These are phyloP conservation scores for Neonothopanus nambi DNA, from an alignment of 1,284 basidiomycete species.

Conservation along the genomic window DNA sequence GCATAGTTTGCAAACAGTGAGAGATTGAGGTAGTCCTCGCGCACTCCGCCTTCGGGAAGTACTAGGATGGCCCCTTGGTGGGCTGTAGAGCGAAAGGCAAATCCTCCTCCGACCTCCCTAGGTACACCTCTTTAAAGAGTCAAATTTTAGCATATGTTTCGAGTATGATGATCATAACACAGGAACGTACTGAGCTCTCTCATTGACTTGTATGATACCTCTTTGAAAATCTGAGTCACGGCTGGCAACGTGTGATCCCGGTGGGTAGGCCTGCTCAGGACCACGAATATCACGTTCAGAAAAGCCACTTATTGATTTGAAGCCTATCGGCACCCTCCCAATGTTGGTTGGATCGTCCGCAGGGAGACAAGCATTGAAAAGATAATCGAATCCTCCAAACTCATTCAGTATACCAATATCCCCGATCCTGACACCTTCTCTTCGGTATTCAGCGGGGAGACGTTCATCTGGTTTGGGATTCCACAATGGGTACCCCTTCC, in stretches of 20 bases:
- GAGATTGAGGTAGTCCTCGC: neutral
- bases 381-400: constrained; percentile 28
- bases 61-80: constrained; percentile 9
- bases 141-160: neutral
- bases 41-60: constrained; percentile 11
- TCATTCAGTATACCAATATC: constrained; percentile 32
- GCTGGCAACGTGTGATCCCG: neutral
- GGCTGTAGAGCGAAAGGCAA: neutral
- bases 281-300: neutral
- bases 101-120: neutral
- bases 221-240: neutral
- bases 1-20: constrained; percentile 7
- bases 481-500: constrained; percentile 31
- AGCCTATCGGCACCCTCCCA: constrained; percentile 25
- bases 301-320: constrained; percentile 16
- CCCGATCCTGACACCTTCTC: constrained; percentile 28
- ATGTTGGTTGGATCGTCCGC: constrained; percentile 25
- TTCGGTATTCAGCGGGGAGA: constrained; percentile 22
- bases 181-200: neutral
- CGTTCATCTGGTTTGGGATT: constrained; percentile 25
- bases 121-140: neutral
- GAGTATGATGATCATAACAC: neutral
- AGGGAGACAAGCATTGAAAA: constrained; percentile 26
- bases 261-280: neutral
- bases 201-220: neutral